Base-by-base conservation (phyloP, 2,329 filamentous ascomycete species). In the Pseudonectria buxi region DNA sequence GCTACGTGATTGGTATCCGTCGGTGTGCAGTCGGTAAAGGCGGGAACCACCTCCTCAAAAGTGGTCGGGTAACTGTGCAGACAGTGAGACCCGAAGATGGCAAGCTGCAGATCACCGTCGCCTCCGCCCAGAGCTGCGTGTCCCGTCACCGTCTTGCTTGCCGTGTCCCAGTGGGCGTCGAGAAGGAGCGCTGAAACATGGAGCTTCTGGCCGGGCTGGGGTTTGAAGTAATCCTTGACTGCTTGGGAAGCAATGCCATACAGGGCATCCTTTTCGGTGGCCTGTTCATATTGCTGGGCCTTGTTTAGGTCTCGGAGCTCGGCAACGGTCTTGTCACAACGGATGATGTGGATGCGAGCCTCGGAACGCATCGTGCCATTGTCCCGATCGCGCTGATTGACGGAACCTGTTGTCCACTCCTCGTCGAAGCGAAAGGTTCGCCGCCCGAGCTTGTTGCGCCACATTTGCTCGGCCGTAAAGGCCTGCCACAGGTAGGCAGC, bases 391-490 rank as follows among this genome's bases (percentile, higher is more conserved):
- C 83, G 79, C 47, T 76, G 74, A 40, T 85, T 90, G 40, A 86
- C 71, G 2, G 86, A 85, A 7, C 89, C 89, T 3, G 79, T 78
- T 41, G 85, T 85, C 92, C 92, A 96, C 56, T 95, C 86, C 60
- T 98, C 92, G 51, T 96, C 92, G 44, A 94, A 89, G 28, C 89
- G 76, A 60, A 95, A 96, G 35, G 78, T 81, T 38, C 90, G 79
- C 39, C 90, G 76, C 9, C 89, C 88, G 47, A 96, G 78, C 41
- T 83, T 85, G 57, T 95, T 85, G 44, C 87, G 81, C 58, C 78
- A 83, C 90, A 96, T 96, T 58, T 96, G 89, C 59, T 98, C 92
- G 6, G 86, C 87, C 0, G 90, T 96, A 54, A 94, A 96, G 7
- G 89, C 87, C 58, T 98, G 92, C 89, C 92, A 96, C 11, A 96